Conservation (phyloP, 768 basidiomycete genomes). For the Leccinum imitatum region DNA sequence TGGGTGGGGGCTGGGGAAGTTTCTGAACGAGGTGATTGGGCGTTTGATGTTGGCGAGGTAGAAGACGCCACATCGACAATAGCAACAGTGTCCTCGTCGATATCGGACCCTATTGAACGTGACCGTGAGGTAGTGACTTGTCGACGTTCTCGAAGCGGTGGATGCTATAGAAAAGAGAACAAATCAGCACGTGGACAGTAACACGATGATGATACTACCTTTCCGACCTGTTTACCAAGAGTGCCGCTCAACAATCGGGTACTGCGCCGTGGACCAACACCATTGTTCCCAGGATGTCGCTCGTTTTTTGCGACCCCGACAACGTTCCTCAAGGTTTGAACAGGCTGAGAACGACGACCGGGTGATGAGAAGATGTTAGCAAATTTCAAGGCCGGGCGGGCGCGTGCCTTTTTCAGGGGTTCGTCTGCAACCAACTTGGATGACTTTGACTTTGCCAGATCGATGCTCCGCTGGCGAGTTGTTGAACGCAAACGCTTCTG, state of each 20-base stretch:
- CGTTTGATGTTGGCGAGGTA: conserved; percentile 56
- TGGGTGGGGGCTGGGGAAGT: conserved; percentile 59
- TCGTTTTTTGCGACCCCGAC: conserved; percentile 52
- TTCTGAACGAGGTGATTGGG: conserved; percentile 63
- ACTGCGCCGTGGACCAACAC: conserved; percentile 64
- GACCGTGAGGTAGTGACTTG: conserved; percentile 54
- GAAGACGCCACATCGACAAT: conserved; percentile 53
- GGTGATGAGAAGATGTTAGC: conserved; percentile 87
- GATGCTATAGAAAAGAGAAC: conserved; percentile 30
- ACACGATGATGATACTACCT: conserved; percentile 42
- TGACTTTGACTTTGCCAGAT: conserved; percentile 52
- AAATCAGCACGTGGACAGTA: conserved; percentile 8
- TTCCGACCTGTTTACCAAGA: conserved; percentile 51
- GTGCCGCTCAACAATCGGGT: conserved; percentile 65
- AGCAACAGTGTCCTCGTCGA: conserved; percentile 59
- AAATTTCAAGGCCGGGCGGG: conserved; percentile 84
- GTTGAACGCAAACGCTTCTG: conserved; percentile 73
- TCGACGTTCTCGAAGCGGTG: conserved; percentile 54
- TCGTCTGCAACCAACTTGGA: conserved; percentile 65
- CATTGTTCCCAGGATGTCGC: conserved; percentile 41
- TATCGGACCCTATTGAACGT: conserved; percentile 67
- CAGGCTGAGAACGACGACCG: conserved; percentile 75
- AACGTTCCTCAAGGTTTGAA: conserved; percentile 60
- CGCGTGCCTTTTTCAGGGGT: conserved; percentile 87
- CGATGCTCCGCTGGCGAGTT: conserved; percentile 50